Conservation (phyloP, 176 grass and related monocot species). For the Oryza brachyantha region DNA sequence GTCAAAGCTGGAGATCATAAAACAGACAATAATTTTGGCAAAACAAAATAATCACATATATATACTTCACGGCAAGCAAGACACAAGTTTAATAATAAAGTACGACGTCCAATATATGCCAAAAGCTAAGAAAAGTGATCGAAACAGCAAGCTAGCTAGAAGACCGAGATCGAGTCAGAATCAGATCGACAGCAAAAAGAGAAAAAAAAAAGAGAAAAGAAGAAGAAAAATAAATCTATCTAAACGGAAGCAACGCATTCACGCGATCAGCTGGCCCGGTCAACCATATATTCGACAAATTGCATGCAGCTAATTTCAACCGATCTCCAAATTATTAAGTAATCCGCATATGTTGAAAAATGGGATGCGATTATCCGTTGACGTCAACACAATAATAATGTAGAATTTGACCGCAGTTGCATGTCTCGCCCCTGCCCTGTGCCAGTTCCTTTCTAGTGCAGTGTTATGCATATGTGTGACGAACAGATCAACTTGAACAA, state of each 20-base stretch:
- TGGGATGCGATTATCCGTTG: not conserved
- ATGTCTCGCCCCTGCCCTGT: not conserved
- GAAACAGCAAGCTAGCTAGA: not conserved
- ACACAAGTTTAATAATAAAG: not conserved
- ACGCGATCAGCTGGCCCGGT: not conserved
- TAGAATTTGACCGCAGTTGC: constrained; percentile 1
- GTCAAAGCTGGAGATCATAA: not conserved
- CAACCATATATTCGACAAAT: not conserved
- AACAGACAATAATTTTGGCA: not conserved
- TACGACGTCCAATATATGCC: not conserved
- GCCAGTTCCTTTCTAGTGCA: not conserved
- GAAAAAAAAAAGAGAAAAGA: not conserved
- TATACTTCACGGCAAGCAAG: not conserved
- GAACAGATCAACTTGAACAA: not conserved
- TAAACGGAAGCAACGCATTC: too few relatives aligned
- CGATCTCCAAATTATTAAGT: not conserved
- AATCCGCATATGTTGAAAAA: not conserved
- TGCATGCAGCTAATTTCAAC: not conserved
- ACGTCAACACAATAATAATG: constrained; percentile 8
- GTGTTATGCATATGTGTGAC: not conserved
- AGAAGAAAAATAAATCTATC: not conserved
- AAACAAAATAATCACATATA: not conserved
- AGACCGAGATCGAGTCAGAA: too few relatives aligned
- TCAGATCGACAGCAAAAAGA: not conserved
- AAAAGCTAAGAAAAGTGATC: not conserved